Conservation (phyloP, 2,329 filamentous ascomycete genomes). For the Alternaria consortialis region DNA sequence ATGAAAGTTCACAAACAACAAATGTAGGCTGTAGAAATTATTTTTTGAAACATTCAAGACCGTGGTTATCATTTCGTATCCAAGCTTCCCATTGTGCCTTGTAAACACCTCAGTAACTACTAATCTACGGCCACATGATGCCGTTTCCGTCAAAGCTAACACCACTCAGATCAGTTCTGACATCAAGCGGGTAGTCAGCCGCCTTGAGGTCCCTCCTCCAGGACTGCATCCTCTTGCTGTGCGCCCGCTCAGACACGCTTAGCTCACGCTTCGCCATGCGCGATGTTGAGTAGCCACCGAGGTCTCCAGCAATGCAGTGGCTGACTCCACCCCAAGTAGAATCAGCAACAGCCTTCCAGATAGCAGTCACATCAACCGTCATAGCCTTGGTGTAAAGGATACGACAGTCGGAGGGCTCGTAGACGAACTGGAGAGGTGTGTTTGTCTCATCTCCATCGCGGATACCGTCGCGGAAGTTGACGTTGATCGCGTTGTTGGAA, state of each 20-base stretch:
- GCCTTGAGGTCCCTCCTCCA: slow-evolving; percentile 41
- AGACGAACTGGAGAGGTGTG: slow-evolving; percentile 68
- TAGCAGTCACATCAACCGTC: slow-evolving; percentile 60
- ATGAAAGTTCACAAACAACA: not conserved
- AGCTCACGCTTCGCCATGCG: slow-evolving; percentile 36
- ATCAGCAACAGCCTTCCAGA: slow-evolving; percentile 61
- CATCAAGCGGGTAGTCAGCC: slow-evolving; percentile 47
- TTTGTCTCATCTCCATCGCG: slow-evolving; percentile 53
- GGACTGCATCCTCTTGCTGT: slow-evolving; percentile 38
- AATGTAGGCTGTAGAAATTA: not conserved
- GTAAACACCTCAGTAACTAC: not conserved
- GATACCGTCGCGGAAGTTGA: slow-evolving; percentile 55
- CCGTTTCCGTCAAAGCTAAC: slow-evolving; percentile 29
- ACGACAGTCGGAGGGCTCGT: slow-evolving; percentile 69
- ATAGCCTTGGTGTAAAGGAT: slow-evolving; percentile 68
- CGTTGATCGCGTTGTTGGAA: slow-evolving; percentile 37
- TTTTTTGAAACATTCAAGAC: no score
- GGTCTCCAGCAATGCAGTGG: slow-evolving; percentile 45
- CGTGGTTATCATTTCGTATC: not conserved
- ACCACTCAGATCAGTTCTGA: slow-evolving; percentile 43
- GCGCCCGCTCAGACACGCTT: slow-evolving; percentile 31
- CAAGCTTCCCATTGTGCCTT: not conserved
- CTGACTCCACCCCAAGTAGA: slow-evolving; percentile 44
- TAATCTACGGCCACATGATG: slow-evolving; percentile 38
- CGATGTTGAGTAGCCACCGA: slow-evolving; percentile 28